A percentile compares a stretch with the other conserved stretches of the same genome.
Evolutionary conservation across 2,329 filamentous ascomycete species (phyloP).

Genomic region (Pseudonectria foliicola): DNA sequence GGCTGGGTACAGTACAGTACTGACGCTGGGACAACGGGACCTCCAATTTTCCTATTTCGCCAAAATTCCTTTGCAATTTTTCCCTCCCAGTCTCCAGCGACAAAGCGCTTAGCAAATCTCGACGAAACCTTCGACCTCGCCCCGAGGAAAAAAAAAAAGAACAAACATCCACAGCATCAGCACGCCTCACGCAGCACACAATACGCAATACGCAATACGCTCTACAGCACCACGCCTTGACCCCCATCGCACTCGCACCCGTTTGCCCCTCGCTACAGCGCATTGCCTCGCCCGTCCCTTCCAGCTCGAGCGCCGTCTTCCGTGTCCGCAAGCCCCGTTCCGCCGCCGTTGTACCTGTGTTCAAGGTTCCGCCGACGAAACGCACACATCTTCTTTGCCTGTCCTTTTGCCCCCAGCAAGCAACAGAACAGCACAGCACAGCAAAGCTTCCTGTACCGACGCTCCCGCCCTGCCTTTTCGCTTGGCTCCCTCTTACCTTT

Average conservation of each 20-base stretch:
- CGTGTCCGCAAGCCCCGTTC: constrained; percentile 3
- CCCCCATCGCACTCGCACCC: constrained; percentile 10
- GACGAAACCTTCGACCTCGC: constrained; percentile 19
- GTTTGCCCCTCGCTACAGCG: constrained; percentile 11
- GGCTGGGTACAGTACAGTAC: no score
- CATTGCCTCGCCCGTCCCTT: constrained; percentile 14
- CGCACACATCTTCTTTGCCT: constrained; percentile 2
- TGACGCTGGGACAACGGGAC: constrained; percentile 11
- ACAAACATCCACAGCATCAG: constrained; percentile 5
- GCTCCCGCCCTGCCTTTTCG: no score
- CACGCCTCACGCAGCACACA: neutral
- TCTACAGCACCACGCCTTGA: constrained; percentile 3
- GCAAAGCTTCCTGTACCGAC: no score
- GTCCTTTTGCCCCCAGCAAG: neutral
- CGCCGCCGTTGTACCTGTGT: neutral
- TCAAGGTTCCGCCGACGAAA: constrained; percentile 10
- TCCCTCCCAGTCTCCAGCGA: constrained; percentile 19
- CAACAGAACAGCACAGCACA: no score
- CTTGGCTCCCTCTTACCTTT: no score
- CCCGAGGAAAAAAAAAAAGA: constrained; percentile 5
- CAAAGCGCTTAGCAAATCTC: constrained; percentile 22
- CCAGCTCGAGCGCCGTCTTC: constrained; percentile 13
- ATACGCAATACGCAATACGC: no score
- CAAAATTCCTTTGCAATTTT: constrained; percentile 28
- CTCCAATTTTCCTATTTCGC: constrained; percentile 27